These are phyloP conservation scores for Rosa persica DNA, from an alignment of 306 rosid genomes.

Conservation along the genomic window DNA sequence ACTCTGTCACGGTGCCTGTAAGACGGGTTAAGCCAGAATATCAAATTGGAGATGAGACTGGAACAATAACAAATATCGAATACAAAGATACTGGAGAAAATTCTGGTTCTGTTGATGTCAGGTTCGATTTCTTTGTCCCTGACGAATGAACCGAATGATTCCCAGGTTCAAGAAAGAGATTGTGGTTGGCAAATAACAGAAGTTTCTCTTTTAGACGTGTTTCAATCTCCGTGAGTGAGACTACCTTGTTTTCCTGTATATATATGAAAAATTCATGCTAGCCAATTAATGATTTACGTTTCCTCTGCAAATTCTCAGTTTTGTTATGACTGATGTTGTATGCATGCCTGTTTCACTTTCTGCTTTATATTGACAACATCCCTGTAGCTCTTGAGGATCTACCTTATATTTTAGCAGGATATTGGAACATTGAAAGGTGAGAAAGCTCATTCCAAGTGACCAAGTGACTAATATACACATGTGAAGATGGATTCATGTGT, in stretches of 20 bases:
- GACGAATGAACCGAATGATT: slow-evolving; percentile 33
- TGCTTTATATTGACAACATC: neutral
- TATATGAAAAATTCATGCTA: slow-evolving; percentile 21
- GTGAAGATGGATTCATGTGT: neutral
- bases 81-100: slow-evolving; percentile 77
- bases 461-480: neutral
- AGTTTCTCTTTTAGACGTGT: slow-evolving; percentile 17
- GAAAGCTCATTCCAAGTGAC: neutral
- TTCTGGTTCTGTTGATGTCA: slow-evolving; percentile 69
- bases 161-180: neutral
- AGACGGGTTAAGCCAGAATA: slow-evolving; percentile 90
- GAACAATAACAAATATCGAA: slow-evolving; percentile 77
- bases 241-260: slow-evolving; percentile 30
- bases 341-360: neutral
- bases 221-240: slow-evolving; percentile 19
- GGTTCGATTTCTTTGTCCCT: slow-evolving; percentile 50
- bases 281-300: slow-evolving; percentile 13
- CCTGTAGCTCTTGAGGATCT: neutral
- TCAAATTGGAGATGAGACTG: slow-evolving; percentile 70
- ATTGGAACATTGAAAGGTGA: neutral
- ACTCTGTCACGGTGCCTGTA: slow-evolving; percentile 92
- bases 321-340: slow-evolving; percentile 16
- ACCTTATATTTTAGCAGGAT: neutral
- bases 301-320: slow-evolving; percentile 13
- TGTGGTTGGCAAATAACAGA: slow-evolving; percentile 7